These are phyloP conservation scores for Sugiyamaella qingdaonensis DNA, from an alignment of 805 yeast species.

Conservation along the genomic window DNA sequence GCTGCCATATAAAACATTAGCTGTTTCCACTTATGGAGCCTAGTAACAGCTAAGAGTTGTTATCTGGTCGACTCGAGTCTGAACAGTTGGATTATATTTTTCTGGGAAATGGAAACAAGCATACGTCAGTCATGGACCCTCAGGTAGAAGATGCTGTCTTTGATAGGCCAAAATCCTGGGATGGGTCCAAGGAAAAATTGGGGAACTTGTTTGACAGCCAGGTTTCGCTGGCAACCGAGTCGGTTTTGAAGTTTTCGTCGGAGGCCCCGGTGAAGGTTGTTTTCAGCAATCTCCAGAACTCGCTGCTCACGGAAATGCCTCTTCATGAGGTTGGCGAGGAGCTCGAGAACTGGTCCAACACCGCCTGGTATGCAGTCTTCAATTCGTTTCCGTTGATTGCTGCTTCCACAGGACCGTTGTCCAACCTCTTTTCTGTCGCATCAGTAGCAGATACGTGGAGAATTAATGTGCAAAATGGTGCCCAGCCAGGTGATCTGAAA, in stretches of 20 bases:
- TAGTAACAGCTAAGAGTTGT: too few relatives aligned
- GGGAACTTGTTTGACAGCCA: not conserved
- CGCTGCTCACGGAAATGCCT: conserved; percentile 7
- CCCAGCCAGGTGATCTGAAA: conserved; percentile 31
- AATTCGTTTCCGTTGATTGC: conserved; percentile 70
- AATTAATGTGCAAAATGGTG: conserved; percentile 25
- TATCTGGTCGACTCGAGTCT: too few relatives aligned
- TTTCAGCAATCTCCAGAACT: not conserved
- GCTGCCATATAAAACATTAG: too few relatives aligned
- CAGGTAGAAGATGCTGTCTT: too few relatives aligned
- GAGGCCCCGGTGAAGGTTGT: conserved; percentile 5
- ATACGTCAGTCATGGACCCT: too few relatives aligned
- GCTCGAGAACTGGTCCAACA: conserved; percentile 7
- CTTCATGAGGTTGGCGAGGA: conserved; percentile 3
- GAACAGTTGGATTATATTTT: too few relatives aligned
- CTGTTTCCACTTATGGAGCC: too few relatives aligned
- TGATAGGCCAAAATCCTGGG: not conserved
- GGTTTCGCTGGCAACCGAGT: not conserved
- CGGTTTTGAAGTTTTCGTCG: not conserved
- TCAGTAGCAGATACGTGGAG: conserved; percentile 73
- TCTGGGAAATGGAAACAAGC: too few relatives aligned
- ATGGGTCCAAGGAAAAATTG: not conserved
- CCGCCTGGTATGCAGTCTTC: conserved; percentile 59
- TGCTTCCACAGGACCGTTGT: conserved; percentile 74
- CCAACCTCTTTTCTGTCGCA: conserved; percentile 68